A percentile compares a stretch with the other conserved stretches of the same genome.
phyloP scores from a whole-genome alignment of 1,284 basidiomycete species.

The Bothia castanella region DNA sequence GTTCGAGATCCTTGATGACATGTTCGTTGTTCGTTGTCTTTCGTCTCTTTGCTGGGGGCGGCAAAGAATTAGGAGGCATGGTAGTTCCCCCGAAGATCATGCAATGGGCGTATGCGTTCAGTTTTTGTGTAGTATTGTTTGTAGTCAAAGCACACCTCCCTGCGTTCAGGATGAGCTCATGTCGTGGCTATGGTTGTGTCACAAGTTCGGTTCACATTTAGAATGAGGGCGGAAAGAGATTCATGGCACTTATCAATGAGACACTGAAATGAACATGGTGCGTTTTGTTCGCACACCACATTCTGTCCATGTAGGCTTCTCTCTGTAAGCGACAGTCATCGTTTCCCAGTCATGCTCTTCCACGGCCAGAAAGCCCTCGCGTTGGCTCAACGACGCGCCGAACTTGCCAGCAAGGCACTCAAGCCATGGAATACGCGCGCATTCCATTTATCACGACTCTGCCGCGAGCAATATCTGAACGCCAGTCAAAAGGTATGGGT shows the following conservation, averaged over 20 bases:
- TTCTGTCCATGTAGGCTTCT: too few species aligned
- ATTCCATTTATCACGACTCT: conserved; percentile 28
- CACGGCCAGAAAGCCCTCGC: conserved; percentile 10
- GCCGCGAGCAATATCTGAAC: conserved; percentile 34
- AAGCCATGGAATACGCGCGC: conserved; percentile 7
- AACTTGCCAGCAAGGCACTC: not conserved
- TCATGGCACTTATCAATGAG: too few species aligned
- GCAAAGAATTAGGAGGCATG: conserved; percentile 46
- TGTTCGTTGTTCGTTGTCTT: conserved; percentile 39
- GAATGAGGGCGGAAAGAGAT: too few species aligned
- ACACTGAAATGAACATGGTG: too few species aligned
- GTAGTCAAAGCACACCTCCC: too few species aligned
- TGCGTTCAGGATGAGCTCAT: too few species aligned
- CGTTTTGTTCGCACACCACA: too few species aligned
- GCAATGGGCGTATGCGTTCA: too few species aligned
- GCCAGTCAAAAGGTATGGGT: conserved; percentile 33
- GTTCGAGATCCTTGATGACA: conserved; percentile 49
- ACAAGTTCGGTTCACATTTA: too few species aligned
- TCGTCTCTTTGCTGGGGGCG: conserved; percentile 53
- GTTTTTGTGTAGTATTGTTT: too few species aligned
- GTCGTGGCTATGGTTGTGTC: too few species aligned
- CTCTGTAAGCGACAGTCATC: too few species aligned
- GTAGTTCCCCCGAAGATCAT: not conserved
- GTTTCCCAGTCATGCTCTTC: conserved; percentile 17
- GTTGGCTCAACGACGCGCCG: conserved; percentile 8